These are phyloP conservation scores for Fusarium graminum DNA, from an alignment of 2,329 filamentous ascomycete species.

Conservation along the genomic window DNA sequence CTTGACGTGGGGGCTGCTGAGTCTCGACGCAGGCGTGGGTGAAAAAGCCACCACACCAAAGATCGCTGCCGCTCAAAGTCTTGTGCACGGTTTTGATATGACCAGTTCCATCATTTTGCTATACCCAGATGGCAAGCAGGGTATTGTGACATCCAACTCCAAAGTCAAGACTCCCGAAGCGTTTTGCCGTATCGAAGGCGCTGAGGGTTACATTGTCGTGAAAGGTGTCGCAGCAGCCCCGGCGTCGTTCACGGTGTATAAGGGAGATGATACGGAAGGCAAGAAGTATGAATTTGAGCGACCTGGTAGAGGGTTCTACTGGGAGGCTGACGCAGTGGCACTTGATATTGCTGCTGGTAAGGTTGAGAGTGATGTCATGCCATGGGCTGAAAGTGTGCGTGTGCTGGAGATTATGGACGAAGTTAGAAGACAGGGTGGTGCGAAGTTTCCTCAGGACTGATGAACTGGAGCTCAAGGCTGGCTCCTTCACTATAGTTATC, in stretches of 20 bases:
- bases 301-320: slow-evolving; percentile 57
- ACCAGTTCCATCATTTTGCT: slow-evolving; percentile 56
- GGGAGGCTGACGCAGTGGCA: slow-evolving; percentile 61
- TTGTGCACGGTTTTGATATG: slow-evolving; percentile 53
- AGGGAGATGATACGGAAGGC: slow-evolving; percentile 42
- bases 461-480: not conserved
- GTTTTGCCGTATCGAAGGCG: slow-evolving; percentile 59
- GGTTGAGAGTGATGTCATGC: slow-evolving; percentile 58
- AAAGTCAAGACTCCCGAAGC: slow-evolving; percentile 41
- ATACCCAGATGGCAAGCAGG: slow-evolving; percentile 57
- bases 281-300: slow-evolving; percentile 56
- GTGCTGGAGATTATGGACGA: slow-evolving; percentile 63
- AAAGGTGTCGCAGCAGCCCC: slow-evolving; percentile 54
- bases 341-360: slow-evolving; percentile 55
- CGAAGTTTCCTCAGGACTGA: slow-evolving; percentile 49
- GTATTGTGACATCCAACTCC: slow-evolving; percentile 57
- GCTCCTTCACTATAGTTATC: not conserved
- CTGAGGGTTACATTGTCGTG: slow-evolving; percentile 54
- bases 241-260: slow-evolving; percentile 53
- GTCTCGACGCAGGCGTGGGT: slow-evolving; percentile 50
- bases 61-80: slow-evolving; percentile 55
- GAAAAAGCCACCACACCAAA: slow-evolving; percentile 50
- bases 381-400: slow-evolving; percentile 60
- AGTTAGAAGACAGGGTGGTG: slow-evolving; percentile 54
- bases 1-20: slow-evolving; percentile 57